Conservation (phyloP, 2,329 filamentous ascomycete species). For the Microcyclosporella mali region DNA sequence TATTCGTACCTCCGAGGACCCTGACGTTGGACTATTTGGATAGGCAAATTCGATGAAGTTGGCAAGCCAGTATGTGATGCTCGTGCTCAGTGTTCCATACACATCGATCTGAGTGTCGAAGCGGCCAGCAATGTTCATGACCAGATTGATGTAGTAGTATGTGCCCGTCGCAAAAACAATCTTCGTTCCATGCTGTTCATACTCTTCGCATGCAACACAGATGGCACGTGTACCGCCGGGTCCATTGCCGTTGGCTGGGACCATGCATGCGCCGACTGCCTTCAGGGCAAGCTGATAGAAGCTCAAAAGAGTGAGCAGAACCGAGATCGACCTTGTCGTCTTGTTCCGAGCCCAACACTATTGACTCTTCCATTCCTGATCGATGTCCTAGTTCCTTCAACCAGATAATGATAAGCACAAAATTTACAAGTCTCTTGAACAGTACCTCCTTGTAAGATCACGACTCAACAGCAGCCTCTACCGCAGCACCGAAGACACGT, state of each 20-base stretch:
- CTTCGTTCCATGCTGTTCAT: constrained; percentile 39
- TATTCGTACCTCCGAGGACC: constrained; percentile 49
- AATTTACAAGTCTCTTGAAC: too few species aligned
- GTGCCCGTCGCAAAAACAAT: constrained; percentile 45
- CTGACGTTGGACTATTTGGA: constrained; percentile 52
- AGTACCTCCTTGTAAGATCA: too few species aligned
- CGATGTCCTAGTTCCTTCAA: too few species aligned
- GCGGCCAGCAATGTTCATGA: constrained; percentile 46
- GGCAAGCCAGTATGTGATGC: constrained; percentile 47
- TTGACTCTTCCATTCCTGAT: too few species aligned
- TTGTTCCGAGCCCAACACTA: too few species aligned
- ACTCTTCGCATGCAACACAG: constrained; percentile 44
- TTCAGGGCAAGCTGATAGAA: too few species aligned
- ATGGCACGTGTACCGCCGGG: constrained; percentile 46
- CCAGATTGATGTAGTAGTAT: constrained; percentile 44
- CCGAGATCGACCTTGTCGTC: too few species aligned
- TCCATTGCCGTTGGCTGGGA: not conserved
- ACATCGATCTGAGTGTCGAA: constrained; percentile 44
- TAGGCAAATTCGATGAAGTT: constrained; percentile 47
- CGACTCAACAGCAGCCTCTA: not conserved
- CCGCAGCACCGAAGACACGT: constrained; percentile 1
- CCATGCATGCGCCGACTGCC: not conserved
- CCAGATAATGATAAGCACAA: too few species aligned
- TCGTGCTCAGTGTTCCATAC: constrained; percentile 41
- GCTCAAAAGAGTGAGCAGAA: too few species aligned